phyloP scores from a whole-genome alignment of 371 early-diverging fungal species.

The Apophysomyces ossiformis region DNA sequence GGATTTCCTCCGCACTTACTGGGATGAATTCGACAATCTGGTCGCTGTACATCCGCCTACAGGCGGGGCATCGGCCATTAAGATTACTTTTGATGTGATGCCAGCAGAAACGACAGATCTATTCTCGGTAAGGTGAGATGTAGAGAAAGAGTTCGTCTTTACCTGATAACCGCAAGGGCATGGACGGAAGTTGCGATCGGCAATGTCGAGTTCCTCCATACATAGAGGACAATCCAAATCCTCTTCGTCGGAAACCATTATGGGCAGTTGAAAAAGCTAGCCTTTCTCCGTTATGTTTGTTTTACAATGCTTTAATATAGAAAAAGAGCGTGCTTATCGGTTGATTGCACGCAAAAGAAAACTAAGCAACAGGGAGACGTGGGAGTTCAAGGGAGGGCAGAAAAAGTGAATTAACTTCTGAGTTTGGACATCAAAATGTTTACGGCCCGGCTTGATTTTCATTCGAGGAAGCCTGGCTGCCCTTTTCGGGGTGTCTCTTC shows the following conservation, averaged over 20 bases:
- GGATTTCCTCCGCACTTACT: conserved; percentile 41
- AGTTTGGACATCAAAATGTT: conserved; percentile 12
- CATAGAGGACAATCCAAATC: conserved; percentile 87
- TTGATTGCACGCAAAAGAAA: conserved; percentile 7
- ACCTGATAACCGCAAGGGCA: conserved; percentile 90
- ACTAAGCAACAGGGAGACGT: conserved; percentile 4
- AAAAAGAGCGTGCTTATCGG: background rate
- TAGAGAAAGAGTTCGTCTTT: conserved; percentile 21
- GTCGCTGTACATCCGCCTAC: conserved; percentile 66
- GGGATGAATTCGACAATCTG: conserved; percentile 53
- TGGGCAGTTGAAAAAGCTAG: background rate
- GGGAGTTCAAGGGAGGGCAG: conserved; percentile 8
- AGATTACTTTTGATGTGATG: conserved; percentile 84
- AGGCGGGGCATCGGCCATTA: conserved; percentile 88
- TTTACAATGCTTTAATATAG: conserved; percentile 3
- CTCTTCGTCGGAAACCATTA: conserved; percentile 64
- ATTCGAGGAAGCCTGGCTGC: background rate
- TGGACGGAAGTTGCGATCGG: conserved; percentile 83
- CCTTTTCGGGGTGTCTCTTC: no score
- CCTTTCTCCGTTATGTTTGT: background rate
- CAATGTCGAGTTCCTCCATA: conserved; percentile 87
- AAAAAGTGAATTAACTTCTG: conserved; percentile 10
- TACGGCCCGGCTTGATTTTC: background rate
- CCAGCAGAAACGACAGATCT: conserved; percentile 92
- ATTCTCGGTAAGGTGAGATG: conserved; percentile 3